Base-by-base conservation (phyloP, 1,139 yeast genomes). In the Suzukiozyma palmioleophila region DNA sequence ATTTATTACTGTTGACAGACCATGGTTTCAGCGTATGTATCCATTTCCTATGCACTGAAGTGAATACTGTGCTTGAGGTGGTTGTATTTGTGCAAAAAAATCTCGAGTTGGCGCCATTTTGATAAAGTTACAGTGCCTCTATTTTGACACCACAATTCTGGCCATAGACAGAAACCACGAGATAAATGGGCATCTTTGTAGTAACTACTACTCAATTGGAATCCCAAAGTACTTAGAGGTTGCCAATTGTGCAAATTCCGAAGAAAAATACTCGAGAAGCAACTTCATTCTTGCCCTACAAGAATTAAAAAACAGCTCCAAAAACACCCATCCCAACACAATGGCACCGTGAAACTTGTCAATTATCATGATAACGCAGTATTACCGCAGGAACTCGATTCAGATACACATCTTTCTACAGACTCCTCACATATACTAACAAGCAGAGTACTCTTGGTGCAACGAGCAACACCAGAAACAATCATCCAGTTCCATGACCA, bases 401-500 rank as follows among this genome's bases (percentile, higher is more conserved):
- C 26, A 24, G 8, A 24, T 10, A 24, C 8, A 3, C 13, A 11
- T 26, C 11, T 26, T 26, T 11, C 28, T 26, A 9, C 28, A 26
- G 8, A 11, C 10, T 8, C 12, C 4, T 31, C 18, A 18, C 8
- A 30, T 21, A 32, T 22, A 45, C 51, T 42, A 43, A 51, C 49
- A 21, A 37, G 13, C 49, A 74, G 84, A 3, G 74, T 79, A 5
- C 55, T 78, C 25, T 62, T 80, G 25, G 78, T 77, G 13, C 74
- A 67, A 38, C 68, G 67, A 43, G 83, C 85, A 3, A 70, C 79
- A 5, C 84, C 85, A 2, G 81, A 82, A 27, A 75, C 84, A 3
- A 81, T 84, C 32, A 68, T 82, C 0, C 77, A 77, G 42, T 73
- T 83, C 49, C 85, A 81, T 49, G 90, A 84, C 55, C 76, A 75